These are phyloP conservation scores for Meyerozyma guilliermondii DNA, from an alignment of 1,139 yeast genomes.

Conservation along the genomic window DNA sequence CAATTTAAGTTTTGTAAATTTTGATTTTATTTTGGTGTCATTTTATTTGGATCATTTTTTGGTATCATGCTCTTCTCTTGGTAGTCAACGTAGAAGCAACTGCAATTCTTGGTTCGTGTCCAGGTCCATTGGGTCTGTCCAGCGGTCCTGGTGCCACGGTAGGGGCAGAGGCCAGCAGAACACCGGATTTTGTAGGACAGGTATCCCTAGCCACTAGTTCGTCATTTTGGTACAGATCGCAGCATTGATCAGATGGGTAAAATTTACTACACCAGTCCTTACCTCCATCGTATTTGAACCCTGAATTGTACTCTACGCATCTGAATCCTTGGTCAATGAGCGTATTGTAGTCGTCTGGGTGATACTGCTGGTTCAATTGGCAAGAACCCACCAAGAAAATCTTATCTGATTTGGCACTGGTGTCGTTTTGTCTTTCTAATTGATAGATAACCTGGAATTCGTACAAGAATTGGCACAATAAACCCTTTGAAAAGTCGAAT, in stretches of 20 bases:
- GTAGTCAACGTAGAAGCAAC: not conserved
- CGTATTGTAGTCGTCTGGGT: slow-evolving; percentile 11
- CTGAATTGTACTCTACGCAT: slow-evolving; percentile 19
- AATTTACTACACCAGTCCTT: slow-evolving; percentile 17
- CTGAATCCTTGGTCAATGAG: slow-evolving; percentile 14
- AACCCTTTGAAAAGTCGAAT: slow-evolving; percentile 14
- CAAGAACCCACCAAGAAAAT: slow-evolving; percentile 18
- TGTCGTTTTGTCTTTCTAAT: slow-evolving; percentile 10
- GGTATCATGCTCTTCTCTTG: not conserved
- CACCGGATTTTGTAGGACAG: slow-evolving; percentile 10
- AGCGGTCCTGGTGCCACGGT: slow-evolving; percentile 3
- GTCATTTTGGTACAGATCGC: slow-evolving; percentile 12
- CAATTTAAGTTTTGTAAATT: too few relatives aligned
- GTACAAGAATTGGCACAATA: slow-evolving; percentile 17
- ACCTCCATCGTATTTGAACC: slow-evolving; percentile 17
- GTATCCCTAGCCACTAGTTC: slow-evolving; percentile 12
- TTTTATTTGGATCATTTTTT: not conserved
- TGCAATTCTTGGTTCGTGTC: not conserved
- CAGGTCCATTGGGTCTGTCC: not conserved
- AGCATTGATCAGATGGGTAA: slow-evolving; percentile 14
- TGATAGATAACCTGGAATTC: slow-evolving; percentile 17
- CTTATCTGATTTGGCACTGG: slow-evolving; percentile 12
- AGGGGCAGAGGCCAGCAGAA: slow-evolving; percentile 3
- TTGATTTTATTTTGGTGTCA: too few relatives aligned
- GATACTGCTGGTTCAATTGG: slow-evolving; percentile 12